These are phyloP conservation scores for Dipteronia sinensis DNA, from an alignment of 345 rosid species.

Conservation along the genomic window DNA sequence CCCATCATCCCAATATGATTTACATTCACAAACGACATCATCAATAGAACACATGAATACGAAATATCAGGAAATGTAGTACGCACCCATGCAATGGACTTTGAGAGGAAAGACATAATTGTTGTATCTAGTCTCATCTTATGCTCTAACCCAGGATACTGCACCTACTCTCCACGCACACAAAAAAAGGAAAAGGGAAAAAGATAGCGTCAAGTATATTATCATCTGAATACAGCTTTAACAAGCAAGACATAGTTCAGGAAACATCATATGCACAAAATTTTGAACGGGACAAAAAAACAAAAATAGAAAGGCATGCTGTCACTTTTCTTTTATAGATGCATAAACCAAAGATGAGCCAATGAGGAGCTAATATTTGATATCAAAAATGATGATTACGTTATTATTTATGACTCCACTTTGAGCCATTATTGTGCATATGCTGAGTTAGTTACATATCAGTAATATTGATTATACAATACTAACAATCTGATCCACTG, in stretches of 20 bases:
- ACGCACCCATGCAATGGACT: constrained; percentile 59
- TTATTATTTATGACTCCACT: neutral
- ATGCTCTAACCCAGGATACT: constrained; percentile 75
- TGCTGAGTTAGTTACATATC: neutral
- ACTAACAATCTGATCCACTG: neutral
- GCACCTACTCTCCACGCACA: constrained; percentile 53
- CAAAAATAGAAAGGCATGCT: neutral
- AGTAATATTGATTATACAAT: neutral
- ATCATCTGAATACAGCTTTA: neutral
- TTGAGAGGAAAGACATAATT: constrained; percentile 79
- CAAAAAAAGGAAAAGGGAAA: neutral
- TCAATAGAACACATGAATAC: neutral
- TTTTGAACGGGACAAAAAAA: neutral
- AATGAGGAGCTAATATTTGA: neutral
- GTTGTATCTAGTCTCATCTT: constrained; percentile 74
- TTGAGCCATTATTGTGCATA: neutral
- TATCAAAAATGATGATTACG: neutral
- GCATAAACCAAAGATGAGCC: constrained; percentile 16
- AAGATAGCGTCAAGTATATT: neutral
- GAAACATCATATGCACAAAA: neutral
- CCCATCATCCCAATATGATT: neutral
- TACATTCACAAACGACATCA: constrained; percentile 1
- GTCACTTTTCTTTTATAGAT: constrained; percentile 3
- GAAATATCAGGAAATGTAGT: constrained; percentile 7
- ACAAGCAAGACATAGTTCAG: neutral